Evolutionary conservation across 257 asterid species (phyloP).

Genomic region (Phtheirospermum japonicum): DNA sequence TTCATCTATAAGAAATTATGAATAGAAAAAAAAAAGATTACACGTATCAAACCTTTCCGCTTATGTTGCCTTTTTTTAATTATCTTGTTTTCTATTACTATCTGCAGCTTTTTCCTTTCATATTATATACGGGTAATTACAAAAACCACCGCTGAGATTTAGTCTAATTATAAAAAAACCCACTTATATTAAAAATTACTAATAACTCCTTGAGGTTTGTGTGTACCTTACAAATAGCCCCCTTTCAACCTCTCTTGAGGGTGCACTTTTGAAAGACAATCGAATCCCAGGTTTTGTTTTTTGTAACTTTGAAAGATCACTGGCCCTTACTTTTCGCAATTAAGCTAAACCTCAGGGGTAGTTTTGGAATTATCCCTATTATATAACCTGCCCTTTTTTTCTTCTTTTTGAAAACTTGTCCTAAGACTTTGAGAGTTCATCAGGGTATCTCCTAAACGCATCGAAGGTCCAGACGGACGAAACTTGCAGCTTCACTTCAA

Average conservation of each 20-base stretch:
- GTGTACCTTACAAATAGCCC: too few species aligned
- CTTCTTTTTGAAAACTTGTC: constrained; percentile 15
- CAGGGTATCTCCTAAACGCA: constrained; percentile 87
- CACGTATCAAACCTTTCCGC: not conserved
- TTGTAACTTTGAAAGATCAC: too few species aligned
- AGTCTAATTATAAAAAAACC: too few species aligned
- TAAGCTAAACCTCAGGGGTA: too few species aligned
- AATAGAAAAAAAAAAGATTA: not conserved
- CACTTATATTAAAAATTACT: too few species aligned
- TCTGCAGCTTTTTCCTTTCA: constrained; percentile 4
- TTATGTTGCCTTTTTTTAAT: constrained; percentile 1
- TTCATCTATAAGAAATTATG: not conserved
- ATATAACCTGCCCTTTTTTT: constrained; percentile 12
- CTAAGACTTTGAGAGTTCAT: constrained; percentile 31
- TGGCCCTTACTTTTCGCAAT: too few species aligned
- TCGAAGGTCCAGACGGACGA: constrained; percentile 83
- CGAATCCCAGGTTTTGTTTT: too few species aligned
- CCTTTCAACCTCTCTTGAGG: too few species aligned
- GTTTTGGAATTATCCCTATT: not conserved
- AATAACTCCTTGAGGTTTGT: too few species aligned
- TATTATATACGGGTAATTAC: not conserved
- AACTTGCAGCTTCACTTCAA: constrained; percentile 70
- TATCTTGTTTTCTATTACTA: constrained; percentile 10
- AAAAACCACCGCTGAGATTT: too few species aligned
- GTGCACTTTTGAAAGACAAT: too few species aligned